Percentiles rank a stretch among this genome's conserved stretches.
Conservation (phyloP, 106 monocot genomes). For the Dendrobium catenatum region DNA sequence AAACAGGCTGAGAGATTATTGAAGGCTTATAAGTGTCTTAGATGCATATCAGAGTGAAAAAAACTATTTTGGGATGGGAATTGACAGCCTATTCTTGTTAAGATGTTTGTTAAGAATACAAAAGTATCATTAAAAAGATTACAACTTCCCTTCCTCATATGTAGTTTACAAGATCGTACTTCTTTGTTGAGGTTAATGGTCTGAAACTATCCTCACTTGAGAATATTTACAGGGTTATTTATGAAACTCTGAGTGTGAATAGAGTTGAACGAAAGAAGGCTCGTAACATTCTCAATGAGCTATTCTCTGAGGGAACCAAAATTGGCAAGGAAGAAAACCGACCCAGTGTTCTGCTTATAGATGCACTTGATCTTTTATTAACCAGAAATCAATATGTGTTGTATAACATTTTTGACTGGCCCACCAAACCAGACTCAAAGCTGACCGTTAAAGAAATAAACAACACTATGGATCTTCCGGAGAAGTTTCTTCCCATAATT, state of each 20-base stretch:
- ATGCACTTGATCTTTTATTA: constrained; percentile 97
- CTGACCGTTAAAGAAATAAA: constrained; percentile 69
- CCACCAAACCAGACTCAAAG: constrained; percentile 72
- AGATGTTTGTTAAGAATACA: too few relatives aligned
- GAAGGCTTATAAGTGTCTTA: too few relatives aligned
- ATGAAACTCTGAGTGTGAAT: constrained; percentile 79
- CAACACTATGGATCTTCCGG: constrained; percentile 98
- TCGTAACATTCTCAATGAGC: constrained; percentile 65
- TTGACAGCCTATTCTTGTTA: too few relatives aligned
- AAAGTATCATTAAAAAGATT: too few relatives aligned
- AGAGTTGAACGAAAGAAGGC: constrained; percentile 97
- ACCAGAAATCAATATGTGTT: constrained; percentile 97
- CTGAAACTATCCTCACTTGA: constrained; percentile 86
- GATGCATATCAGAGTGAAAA: too few relatives aligned
- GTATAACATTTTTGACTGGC: constrained; percentile 98
- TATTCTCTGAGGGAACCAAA: constrained; percentile 59
- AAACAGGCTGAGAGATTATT: too few relatives aligned
- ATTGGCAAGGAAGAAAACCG: constrained; percentile 42
- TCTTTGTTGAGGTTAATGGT: constrained; percentile 88
- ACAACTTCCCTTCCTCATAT: too few relatives aligned
- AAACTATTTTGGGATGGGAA: too few relatives aligned
- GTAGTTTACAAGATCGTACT: constrained; percentile 21
- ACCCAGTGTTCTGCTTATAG: constrained; percentile 81
- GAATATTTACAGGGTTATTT: constrained; percentile 89
- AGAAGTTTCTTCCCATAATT: constrained; percentile 84